Evolutionary conservation across 164 flowering plant genomes (phyloP).

Genomic region (Liquidambar formosana): DNA sequence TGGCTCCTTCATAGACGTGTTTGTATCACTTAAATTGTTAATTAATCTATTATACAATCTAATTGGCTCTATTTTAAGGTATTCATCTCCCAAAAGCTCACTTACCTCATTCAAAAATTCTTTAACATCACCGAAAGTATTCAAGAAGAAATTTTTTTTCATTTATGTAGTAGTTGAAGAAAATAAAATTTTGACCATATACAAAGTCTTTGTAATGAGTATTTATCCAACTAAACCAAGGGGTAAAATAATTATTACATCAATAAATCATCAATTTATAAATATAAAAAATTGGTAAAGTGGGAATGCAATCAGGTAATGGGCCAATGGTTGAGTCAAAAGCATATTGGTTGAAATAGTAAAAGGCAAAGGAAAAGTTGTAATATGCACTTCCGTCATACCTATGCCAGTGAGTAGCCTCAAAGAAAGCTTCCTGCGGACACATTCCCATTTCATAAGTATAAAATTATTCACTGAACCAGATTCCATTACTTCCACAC

Average conservation of each 20-base stretch:
- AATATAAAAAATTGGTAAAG: neutral
- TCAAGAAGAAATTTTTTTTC: neutral
- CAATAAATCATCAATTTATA: neutral
- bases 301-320: neutral
- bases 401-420: constrained; percentile 44
- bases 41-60: too few relatives aligned
- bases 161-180: too few relatives aligned
- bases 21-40: too few relatives aligned
- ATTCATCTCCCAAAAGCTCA: too few relatives aligned
- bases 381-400: constrained; percentile 18
- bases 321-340: neutral
- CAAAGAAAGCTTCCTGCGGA: constrained; percentile 51
- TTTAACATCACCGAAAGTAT: neutral
- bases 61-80: too few relatives aligned
- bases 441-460: constrained; percentile 63
- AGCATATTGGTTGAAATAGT: neutral
- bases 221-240: too few relatives aligned
- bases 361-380: neutral
- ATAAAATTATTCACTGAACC: constrained; percentile 42
- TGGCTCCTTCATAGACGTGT: too few relatives aligned
- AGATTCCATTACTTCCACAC: constrained; percentile 35
- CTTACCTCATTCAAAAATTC: too few relatives aligned
- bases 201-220: too few relatives aligned
- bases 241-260: neutral
- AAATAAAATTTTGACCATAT: too few relatives aligned